These are phyloP conservation scores for Boletus subparvulus DNA, from an alignment of 768 basidiomycete genomes.

Conservation along the genomic window DNA sequence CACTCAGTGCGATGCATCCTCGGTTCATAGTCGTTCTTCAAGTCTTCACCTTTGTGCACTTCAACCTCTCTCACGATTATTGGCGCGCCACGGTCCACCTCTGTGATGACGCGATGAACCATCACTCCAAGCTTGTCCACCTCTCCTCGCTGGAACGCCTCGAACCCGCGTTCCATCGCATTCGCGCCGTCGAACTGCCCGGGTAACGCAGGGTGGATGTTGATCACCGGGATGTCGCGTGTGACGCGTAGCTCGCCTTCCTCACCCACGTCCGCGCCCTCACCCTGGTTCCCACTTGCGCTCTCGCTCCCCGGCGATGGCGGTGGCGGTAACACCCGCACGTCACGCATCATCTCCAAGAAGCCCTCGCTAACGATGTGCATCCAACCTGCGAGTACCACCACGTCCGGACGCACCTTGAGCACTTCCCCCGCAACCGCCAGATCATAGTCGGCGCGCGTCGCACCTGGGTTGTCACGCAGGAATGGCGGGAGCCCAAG, in stretches of 20 bases:
- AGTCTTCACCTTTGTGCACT: constrained; percentile 70
- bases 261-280: constrained; percentile 25
- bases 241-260: constrained; percentile 27
- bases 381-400: constrained; percentile 99
- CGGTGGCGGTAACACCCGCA: constrained; percentile 29
- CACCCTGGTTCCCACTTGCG: neutral
- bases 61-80: constrained; percentile 77
- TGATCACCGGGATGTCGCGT: constrained; percentile 78
- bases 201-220: constrained; percentile 93
- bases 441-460: constrained; percentile 81
- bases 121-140: constrained; percentile 80
- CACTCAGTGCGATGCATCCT: constrained; percentile 85
- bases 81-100: constrained; percentile 92
- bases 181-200: constrained; percentile 96
- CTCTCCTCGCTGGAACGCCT: constrained; percentile 83
- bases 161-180: constrained; percentile 85
- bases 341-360: constrained; percentile 57
- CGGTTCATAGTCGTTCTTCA: constrained; percentile 61
- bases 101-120: constrained; percentile 91
- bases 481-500: constrained; percentile 84
- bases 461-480: constrained; percentile 67
- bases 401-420: constrained; percentile 67
- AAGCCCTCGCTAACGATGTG: constrained; percentile 87
- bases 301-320: neutral
- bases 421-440: constrained; percentile 74